Evolutionary conservation across 495 filamentous ascomycete species (phyloP), one percentile per base, ranked within the genome.

Genomic region (Mytilinidion resinicola): DNA sequence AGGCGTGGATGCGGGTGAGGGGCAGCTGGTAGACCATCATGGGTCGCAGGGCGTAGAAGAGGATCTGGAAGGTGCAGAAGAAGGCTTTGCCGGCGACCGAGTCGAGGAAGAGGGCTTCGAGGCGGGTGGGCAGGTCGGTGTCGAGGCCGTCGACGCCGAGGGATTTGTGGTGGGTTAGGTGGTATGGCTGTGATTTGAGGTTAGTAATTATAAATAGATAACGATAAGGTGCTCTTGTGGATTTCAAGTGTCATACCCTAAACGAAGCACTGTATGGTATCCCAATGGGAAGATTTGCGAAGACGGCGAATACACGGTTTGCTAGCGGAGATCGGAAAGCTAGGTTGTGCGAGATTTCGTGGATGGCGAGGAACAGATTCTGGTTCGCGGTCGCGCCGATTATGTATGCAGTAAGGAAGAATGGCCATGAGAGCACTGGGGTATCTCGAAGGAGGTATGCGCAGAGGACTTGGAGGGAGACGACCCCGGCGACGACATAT

Each of bases 21-120:
- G 91, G 89, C 1, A 96, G 79, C 65, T 84, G 81, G 78, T 95
- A 95, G 63, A 99, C 81, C 75, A 91, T 85, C 86, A 96, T 95
- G 52, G 95, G 95, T 4, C 95, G 90, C n/a, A 99, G 68, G 68
- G 95, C 95, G 79, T 99, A 99, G 83, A 99, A 99, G 69, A 99
- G 78, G 71, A 99, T 96, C 74, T 99, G 95, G 77, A 96, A 97
- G 64, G 95, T 97, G 78, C 89, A 95, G 82, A 99, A 99, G 80
- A 99, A 97, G 60, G 95, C 88, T 72, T 99, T 99, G 65, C 95
- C 95, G 15, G 91, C 81, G 68, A 99, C 80, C n/a, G 90, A 95
- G 79, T 96, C 87, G 61, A 99, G 86, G 73, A 97, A 86, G 70
- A 96, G 72, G 64, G 91, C 95, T 76, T 99, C 95, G 43, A 95